Evolutionary conservation across 1,284 basidiomycete genomes (phyloP), one percentile per base, ranked within the genome.

Genomic region (Puccinia horiana): DNA sequence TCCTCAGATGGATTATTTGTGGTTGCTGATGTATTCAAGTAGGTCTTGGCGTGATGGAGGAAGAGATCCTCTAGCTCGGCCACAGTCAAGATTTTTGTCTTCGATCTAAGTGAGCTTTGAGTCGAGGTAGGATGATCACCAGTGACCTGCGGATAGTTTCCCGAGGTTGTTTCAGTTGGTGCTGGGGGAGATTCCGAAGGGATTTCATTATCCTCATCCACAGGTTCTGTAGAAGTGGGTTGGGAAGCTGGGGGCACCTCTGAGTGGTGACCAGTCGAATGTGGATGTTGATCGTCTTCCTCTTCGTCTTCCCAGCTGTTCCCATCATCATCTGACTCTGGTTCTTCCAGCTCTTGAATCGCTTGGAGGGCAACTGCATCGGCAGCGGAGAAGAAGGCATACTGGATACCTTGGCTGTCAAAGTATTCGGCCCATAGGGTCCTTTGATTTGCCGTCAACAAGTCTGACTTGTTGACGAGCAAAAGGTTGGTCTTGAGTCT

Each of bases 361-460:
- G 67, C 78, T 89, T 88, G 95, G 32, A 94, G 86, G 9, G 94
- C 95, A 12, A 92, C 90, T 18, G 95, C 95, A 88, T 95, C 93
- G 16, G 93, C 91, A 6, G 97, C 97, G 42, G 96, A 99, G 90
- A 97, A 99, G 88, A 99, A 99, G 0, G 94, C 95, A 85, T 94
- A 98, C 83, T 90, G 90, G 72, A 98, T 90, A 9, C 91, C 90
- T 85, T 94, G 90, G 26, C 89, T 86, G 83, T 98, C 95, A 86
- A 99, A 98, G 87, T 97, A 95, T 85, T 96, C 92, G 40, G 96
- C 96, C 97, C 97, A 99, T 80, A 88, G 87, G 76, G 88, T 88
- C 83, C 92, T 91, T 88, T 99, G 97, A 82, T 92, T 90, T 9
- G 90, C 89, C 20, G 94, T 97, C 83, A 99, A 88, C 74, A 99